A percentile compares a stretch with the other conserved stretches of the same genome.
phyloP scores from a whole-genome alignment of 306 rosid genomes.

The Abrus pulchellus region DNA sequence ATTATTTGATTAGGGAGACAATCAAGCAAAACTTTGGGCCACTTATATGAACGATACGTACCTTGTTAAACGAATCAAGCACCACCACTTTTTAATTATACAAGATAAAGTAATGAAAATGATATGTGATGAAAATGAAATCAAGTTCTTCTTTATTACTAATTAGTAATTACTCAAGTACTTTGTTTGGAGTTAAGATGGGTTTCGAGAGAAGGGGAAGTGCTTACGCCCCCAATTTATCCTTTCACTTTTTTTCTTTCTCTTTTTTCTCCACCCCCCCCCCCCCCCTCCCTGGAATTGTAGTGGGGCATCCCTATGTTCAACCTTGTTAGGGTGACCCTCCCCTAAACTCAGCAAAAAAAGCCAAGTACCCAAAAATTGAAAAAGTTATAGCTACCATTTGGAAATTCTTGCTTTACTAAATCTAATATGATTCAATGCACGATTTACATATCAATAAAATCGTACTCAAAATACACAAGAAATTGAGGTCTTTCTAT shows the following conservation, averaged over 20 bases:
- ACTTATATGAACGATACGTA: slow-evolving; percentile 8
- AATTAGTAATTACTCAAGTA: not conserved
- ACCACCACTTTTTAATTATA: not conserved
- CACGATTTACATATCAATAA: no score
- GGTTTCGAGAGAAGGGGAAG: not conserved
- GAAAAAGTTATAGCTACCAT: not conserved
- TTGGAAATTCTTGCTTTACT: no score
- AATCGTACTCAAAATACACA: not conserved
- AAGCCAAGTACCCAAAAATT: not conserved
- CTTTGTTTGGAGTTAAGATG: not conserved
- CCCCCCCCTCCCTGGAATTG: not conserved
- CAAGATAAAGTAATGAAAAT: not conserved
- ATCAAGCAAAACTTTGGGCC: slow-evolving; percentile 40
- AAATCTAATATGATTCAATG: not conserved
- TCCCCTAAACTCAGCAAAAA: not conserved
- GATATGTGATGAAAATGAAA: not conserved
- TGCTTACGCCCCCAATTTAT: not conserved
- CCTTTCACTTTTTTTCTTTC: not conserved
- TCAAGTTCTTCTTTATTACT: not conserved
- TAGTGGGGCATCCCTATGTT: not conserved
- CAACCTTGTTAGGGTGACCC: not conserved
- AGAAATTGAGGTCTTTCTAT: not conserved
- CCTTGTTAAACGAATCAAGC: slow-evolving; percentile 23
- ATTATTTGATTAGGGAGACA: slow-evolving; percentile 44
- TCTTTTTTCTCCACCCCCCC: not conserved